Base-by-base conservation (phyloP, 2,329 filamentous ascomycete species). In the Clarireedia hainanense region DNA sequence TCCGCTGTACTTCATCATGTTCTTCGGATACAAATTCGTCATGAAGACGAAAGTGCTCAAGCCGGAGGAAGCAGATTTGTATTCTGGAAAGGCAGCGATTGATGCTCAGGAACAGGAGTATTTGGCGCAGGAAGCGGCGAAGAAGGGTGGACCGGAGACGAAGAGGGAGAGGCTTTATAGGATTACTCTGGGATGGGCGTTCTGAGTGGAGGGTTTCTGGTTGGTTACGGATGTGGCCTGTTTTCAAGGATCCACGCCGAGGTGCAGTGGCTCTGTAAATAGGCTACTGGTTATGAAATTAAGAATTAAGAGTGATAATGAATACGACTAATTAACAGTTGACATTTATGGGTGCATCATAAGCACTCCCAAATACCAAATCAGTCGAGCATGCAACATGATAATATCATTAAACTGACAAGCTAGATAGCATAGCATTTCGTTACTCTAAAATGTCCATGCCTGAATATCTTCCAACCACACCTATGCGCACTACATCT, bases 1-100 rank as follows among this genome's bases (percentile, higher is more conserved):
- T 55, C 81, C 82, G 0, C 70, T 86, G 1, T 86, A 85, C 65
- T 62, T 85, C 4, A 74, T 75, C 14, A 74, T 84, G 71, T 77
- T 84, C 58, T 75, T 78, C 30, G 81, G 80, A 1, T 80, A 79
- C 62, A 83, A 83, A 66, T 56, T 76, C 37, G 59, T 68, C 37
- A 74, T 71, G 50, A 71, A 71, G 60, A 71, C 65, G 10, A 70
- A 76, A 63, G 67, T 71, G 0, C 67, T 82, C n/a, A 71, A 71
- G 46, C 74, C 80, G 0, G 63, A 72, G 20, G 69, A 75, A 45
- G 81, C 78, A 1, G 81, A 85, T 70, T 69, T 85, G 15, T 81
- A 73, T 67, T 73, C 73, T 6, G 82, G 81, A 40, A 85, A 84
- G 67, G 79, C 77, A 34, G 73, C 72, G 56, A 83, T 84, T 58